Evolutionary conservation across 1,284 basidiomycete genomes (phyloP).

Genomic region (Porogramme epimiltina): DNA sequence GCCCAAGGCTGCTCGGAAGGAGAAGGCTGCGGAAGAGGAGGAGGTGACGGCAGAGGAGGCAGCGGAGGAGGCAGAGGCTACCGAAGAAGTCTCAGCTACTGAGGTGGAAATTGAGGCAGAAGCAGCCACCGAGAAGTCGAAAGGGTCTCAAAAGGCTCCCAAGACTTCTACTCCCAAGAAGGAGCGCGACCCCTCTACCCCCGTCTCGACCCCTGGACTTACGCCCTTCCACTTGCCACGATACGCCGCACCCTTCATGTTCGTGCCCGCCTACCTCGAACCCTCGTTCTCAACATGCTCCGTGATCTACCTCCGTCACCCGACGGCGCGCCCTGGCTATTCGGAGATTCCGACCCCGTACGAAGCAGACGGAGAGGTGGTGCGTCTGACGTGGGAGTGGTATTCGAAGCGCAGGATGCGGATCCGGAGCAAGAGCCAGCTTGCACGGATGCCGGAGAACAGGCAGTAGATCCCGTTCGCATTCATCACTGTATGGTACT

Average conservation of each 20-base stretch:
- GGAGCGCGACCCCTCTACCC: neutral
- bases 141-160: too few relatives aligned
- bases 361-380: conserved; percentile 89
- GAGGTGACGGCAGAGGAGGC: conserved; percentile 10
- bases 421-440: conserved; percentile 67
- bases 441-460: conserved; percentile 73
- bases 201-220: conserved; percentile 26
- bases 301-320: conserved; percentile 92
- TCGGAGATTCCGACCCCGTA: conserved; percentile 94
- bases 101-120: conserved; percentile 1
- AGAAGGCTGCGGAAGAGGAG: conserved; percentile 26
- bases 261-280: conserved; percentile 95
- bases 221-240: conserved; percentile 88
- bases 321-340: conserved; percentile 90
- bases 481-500: conserved; percentile 13
- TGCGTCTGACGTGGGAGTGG: conserved; percentile 92
- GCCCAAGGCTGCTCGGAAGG: conserved; percentile 26
- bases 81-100: conserved; percentile 4
- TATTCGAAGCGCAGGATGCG: conserved; percentile 76
- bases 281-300: conserved; percentile 92
- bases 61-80: neutral
- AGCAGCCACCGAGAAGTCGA: neutral
- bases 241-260: conserved; percentile 90
- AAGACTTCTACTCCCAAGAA: conserved; percentile 7
- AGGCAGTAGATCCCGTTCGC: conserved; percentile 25